phyloP scores from a whole-genome alignment of 306 rosid species.

The Castanea crenata region DNA sequence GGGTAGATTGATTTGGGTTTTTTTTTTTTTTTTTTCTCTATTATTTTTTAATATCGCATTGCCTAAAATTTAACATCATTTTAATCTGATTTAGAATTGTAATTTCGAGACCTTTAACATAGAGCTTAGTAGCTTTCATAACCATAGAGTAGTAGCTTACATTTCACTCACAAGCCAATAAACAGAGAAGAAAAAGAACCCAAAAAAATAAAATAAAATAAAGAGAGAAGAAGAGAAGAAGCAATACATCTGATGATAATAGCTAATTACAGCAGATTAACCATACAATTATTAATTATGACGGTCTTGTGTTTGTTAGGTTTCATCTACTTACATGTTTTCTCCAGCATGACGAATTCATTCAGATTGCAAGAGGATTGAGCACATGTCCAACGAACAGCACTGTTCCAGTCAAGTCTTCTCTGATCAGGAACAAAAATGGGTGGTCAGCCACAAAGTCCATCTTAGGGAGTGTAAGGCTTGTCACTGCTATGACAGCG shows the following conservation, averaged over 20 bases:
- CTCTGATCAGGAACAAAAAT: constrained; percentile 66
- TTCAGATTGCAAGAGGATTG: constrained; percentile 55
- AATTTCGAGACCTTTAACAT: no score
- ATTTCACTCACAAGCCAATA: no score
- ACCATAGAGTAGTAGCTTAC: no score
- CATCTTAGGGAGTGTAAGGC: neutral
- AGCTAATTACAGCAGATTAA: neutral
- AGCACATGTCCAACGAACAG: constrained; percentile 74
- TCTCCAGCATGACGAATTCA: neutral
- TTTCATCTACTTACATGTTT: neutral
- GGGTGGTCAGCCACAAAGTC: constrained; percentile 89
- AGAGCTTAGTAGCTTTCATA: no score
- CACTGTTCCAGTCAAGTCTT: constrained; percentile 59
- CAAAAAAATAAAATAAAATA: no score
- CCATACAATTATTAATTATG: neutral
- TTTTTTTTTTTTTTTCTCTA: no score
- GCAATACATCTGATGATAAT: neutral
- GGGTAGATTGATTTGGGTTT: no score
- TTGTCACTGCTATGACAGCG: constrained; percentile 10
- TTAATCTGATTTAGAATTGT: no score
- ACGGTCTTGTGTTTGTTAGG: neutral
- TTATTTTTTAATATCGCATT: no score
- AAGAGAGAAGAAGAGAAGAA: no score
- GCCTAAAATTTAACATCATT: no score
- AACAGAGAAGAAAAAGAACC: no score